phyloP scores from a whole-genome alignment of 2,329 filamentous ascomycete genomes.

The Zarea fungicola region DNA sequence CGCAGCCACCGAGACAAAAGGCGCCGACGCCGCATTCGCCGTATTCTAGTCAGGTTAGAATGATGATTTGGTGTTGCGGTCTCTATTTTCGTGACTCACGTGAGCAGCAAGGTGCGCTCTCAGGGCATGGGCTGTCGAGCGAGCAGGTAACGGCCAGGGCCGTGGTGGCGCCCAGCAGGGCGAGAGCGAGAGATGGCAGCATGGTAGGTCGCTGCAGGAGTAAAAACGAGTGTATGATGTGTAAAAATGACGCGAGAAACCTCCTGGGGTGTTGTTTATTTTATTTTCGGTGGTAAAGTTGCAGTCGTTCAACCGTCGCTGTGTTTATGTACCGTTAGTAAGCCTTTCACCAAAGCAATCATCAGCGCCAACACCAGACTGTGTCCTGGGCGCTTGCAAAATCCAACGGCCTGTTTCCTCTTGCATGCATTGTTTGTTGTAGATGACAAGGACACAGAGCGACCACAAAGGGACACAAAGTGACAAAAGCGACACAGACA shows the following conservation, averaged over 20 bases:
- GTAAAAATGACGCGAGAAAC: neutral
- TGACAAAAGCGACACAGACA: no score
- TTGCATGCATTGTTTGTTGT: neutral
- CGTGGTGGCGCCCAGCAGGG: constrained; percentile 28
- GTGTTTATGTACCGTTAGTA: constrained; percentile 2
- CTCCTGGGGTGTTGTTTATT: neutral
- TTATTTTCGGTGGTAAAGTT: neutral
- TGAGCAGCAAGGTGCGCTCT: constrained; percentile 71
- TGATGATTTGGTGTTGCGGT: no score
- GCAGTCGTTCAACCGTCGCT: neutral
- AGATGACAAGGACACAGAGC: neutral
- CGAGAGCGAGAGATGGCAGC: constrained; percentile 27
- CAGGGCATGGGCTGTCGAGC: constrained; percentile 58
- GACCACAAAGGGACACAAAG: no score
- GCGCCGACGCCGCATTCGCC: constrained; percentile 89
- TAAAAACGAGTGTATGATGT: neutral
- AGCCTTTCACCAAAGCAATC: neutral
- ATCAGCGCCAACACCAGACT: neutral
- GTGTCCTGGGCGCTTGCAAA: neutral
- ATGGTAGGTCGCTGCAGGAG: constrained; percentile 22
- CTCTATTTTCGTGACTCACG: constrained; percentile 65
- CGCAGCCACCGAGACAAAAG: constrained; percentile 93
- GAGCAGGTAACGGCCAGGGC: constrained; percentile 37
- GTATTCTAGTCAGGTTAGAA: constrained; percentile 58
- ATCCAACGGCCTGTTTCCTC: neutral